Conservation (phyloP, 2,329 filamentous ascomycete species). For the Xenosphaeropsis pyriputrescens region DNA sequence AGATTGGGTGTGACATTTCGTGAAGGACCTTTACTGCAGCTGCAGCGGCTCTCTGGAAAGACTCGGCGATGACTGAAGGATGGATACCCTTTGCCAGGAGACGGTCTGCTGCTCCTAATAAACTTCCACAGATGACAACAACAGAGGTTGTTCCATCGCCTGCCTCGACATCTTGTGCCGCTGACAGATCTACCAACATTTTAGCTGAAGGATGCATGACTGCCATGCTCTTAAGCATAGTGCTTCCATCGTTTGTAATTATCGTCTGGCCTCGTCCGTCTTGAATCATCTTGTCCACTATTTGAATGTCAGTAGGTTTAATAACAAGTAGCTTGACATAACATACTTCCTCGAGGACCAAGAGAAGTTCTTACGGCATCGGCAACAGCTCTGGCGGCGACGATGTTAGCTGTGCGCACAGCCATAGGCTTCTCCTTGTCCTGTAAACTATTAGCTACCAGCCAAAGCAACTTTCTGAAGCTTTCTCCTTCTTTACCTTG, state of each 20-base stretch:
- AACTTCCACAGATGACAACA: constrained; percentile 90
- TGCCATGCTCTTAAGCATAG: constrained; percentile 97
- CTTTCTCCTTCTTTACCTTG: constrained; percentile 31
- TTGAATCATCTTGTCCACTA: constrained; percentile 46
- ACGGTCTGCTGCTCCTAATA: constrained; percentile 85
- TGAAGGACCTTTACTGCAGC: constrained; percentile 82
- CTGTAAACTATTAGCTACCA: constrained; percentile 23
- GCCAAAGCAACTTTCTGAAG: constrained; percentile 6
- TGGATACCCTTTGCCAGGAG: constrained; percentile 89
- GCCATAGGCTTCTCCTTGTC: constrained; percentile 98
- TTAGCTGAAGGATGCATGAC: constrained; percentile 99
- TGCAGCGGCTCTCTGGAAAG: constrained; percentile 87
- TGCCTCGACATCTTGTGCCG: constrained; percentile 95
- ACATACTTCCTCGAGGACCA: constrained; percentile 65
- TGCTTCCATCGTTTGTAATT: constrained; percentile 99
- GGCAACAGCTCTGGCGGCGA: constrained; percentile 91
- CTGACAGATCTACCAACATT: constrained; percentile 95
- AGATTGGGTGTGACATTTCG: constrained; percentile 90
- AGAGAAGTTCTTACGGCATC: constrained; percentile 96
- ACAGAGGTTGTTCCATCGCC: constrained; percentile 97
- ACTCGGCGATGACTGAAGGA: constrained; percentile 92
- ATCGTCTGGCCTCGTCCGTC: constrained; percentile 93
- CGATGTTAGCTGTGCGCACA: constrained; percentile 90
- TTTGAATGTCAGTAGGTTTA: neutral
- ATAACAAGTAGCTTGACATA: neutral